phyloP scores from a whole-genome alignment of 148 eudicot genomes.

The Simmondsia chinensis region DNA sequence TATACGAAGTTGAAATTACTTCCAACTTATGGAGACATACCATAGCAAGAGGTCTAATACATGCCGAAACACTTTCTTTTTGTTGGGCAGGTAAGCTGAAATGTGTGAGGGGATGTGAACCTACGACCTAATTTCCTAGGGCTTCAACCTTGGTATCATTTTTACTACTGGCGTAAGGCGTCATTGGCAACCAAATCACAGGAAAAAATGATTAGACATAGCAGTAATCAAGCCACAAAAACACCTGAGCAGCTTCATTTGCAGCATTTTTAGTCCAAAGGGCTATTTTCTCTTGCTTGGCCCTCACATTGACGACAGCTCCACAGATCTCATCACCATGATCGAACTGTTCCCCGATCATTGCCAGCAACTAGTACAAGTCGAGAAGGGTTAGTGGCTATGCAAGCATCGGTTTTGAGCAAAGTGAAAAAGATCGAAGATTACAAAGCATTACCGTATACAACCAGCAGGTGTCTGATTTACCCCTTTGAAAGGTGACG shows the following conservation, averaged over 20 bases:
- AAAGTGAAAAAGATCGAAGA: neutral
- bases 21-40: too few relatives aligned
- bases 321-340: conserved; percentile 97
- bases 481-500: conserved; percentile 29
- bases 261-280: conserved; percentile 96
- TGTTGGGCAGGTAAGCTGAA: too few relatives aligned
- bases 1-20: too few relatives aligned
- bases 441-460: conserved; percentile 51
- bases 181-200: neutral
- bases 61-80: too few relatives aligned
- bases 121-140: too few relatives aligned
- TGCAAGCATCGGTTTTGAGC: neutral
- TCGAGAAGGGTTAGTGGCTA: conserved; percentile 6
- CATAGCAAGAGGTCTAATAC: too few relatives aligned
- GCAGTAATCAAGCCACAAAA: neutral
- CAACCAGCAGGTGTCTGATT: conserved; percentile 73
- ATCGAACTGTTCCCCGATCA: conserved; percentile 98
- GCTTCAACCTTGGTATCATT: too few relatives aligned
- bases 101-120: too few relatives aligned
- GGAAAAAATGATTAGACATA: neutral
- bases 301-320: conserved; percentile 76
- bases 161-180: too few relatives aligned
- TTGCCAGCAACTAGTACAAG: conserved; percentile 59
- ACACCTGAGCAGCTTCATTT: conserved; percentile 90
- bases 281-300: conserved; percentile 61